These are phyloP conservation scores for Penicillium paneum DNA, from an alignment of 2,329 filamentous ascomycete species.

Conservation along the genomic window DNA sequence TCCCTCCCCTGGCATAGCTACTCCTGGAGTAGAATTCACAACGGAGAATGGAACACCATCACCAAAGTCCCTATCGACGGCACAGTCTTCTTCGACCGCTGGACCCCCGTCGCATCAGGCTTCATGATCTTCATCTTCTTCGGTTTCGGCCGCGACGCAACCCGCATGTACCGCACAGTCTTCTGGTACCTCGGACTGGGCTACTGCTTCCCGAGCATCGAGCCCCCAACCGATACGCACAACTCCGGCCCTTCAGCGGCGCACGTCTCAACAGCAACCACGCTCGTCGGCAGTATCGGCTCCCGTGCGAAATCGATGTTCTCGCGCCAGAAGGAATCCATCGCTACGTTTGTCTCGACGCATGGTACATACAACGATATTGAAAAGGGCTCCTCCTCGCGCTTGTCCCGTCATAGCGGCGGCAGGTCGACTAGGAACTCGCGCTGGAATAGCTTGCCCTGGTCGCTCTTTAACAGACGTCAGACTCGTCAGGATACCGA, in stretches of 20 bases:
- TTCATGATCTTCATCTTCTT: slow-evolving; percentile 62
- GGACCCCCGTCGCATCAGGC: slow-evolving; percentile 54
- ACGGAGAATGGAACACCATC: slow-evolving; percentile 50
- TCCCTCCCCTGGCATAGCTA: slow-evolving; percentile 43
- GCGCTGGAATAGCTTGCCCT: slow-evolving; percentile 13
- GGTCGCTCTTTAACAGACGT: slow-evolving; percentile 14
- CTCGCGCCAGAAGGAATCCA: slow-evolving; percentile 16
- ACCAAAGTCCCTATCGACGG: slow-evolving; percentile 48
- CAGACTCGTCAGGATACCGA: slow-evolving; percentile 4
- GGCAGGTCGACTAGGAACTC: neutral
- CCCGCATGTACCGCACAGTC: slow-evolving; percentile 51
- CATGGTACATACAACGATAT: slow-evolving; percentile 15
- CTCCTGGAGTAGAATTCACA: slow-evolving; percentile 54
- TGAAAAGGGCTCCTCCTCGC: slow-evolving; percentile 19
- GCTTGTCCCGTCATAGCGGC: neutral
- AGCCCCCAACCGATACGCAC: slow-evolving; percentile 17
- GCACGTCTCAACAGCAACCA: slow-evolving; percentile 12
- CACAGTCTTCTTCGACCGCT: slow-evolving; percentile 53
- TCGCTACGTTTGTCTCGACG: neutral
- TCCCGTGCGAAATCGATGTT: slow-evolving; percentile 30
- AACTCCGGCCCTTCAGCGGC: neutral
- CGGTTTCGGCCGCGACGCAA: slow-evolving; percentile 61
- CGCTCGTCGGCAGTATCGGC: slow-evolving; percentile 23
- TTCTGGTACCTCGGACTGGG: slow-evolving; percentile 44
- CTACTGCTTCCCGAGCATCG: slow-evolving; percentile 29